Percentiles rank a stretch among this genome's conserved stretches.
phyloP scores from a whole-genome alignment of 768 basidiomycete genomes.

The Nevesoporus exiguus region DNA sequence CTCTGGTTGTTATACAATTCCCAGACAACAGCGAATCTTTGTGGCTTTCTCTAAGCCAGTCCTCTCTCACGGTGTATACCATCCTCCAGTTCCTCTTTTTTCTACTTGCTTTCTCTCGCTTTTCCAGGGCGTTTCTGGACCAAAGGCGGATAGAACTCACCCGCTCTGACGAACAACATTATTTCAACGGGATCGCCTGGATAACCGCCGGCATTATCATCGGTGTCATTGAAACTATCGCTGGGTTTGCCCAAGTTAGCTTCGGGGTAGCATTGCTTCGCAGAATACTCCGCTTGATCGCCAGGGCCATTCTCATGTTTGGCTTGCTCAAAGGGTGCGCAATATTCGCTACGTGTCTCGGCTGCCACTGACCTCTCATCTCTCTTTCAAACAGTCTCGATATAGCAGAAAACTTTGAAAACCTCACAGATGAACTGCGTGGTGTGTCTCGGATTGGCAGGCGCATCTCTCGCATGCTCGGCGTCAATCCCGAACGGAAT shows the following conservation, averaged over 20 bases:
- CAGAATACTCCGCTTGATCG: slow-evolving; percentile 53
- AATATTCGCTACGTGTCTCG: background rate
- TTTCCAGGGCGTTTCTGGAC: slow-evolving; percentile 47
- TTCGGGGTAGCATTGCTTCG: slow-evolving; percentile 55
- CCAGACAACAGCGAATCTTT: slow-evolving; percentile 31
- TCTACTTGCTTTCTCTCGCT: slow-evolving; percentile 54
- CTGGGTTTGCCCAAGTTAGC: slow-evolving; percentile 56
- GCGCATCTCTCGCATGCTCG: slow-evolving; percentile 42
- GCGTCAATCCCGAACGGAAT: slow-evolving; percentile 51
- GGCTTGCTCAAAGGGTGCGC: slow-evolving; percentile 69
- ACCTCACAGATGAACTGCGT: slow-evolving; percentile 40
- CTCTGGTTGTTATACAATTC: slow-evolving; percentile 46
- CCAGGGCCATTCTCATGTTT: slow-evolving; percentile 52
- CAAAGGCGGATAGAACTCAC: slow-evolving; percentile 51
- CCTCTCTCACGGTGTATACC: slow-evolving; percentile 58
- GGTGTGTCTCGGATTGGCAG: slow-evolving; percentile 18
- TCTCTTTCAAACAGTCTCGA: slow-evolving; percentile 42
- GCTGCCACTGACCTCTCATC: background rate
- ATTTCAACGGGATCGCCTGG: slow-evolving; percentile 65
- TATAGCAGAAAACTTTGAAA: slow-evolving; percentile 48
- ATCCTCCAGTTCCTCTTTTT: slow-evolving; percentile 59
- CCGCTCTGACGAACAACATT: slow-evolving; percentile 41
- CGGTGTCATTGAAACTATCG: slow-evolving; percentile 59
- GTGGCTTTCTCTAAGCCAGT: slow-evolving; percentile 56
- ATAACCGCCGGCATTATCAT: slow-evolving; percentile 57